Percentiles rank a stretch among this genome's conserved stretches.
Conservation (phyloP, 345 rosid genomes). For the Heritiera littoralis region DNA sequence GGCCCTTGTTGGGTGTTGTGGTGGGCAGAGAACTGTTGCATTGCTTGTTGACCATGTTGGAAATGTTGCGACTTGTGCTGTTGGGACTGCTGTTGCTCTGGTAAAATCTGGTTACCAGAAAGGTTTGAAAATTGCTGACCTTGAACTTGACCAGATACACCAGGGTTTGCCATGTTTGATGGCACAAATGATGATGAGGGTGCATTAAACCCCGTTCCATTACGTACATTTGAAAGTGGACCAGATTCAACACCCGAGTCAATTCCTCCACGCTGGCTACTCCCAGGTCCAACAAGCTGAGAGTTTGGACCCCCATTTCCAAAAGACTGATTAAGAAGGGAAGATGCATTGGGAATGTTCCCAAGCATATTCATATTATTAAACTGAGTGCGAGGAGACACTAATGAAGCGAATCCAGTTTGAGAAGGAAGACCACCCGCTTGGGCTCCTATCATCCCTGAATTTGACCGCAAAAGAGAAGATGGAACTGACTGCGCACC, state of each 20-base stretch:
- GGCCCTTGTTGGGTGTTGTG: conserved; percentile 49
- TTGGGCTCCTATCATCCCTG: conserved; percentile 73
- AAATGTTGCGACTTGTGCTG: conserved; percentile 66
- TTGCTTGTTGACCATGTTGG: conserved; percentile 73
- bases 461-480: conserved; percentile 68
- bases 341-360: conserved; percentile 68
- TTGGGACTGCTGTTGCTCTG: conserved; percentile 73
- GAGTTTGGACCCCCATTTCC: conserved; percentile 71
- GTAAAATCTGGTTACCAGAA: conserved; percentile 59
- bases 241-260: conserved; percentile 81
- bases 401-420: conserved; percentile 61
- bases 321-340: conserved; percentile 82
- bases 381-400: conserved; percentile 72
- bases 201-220: conserved; percentile 63
- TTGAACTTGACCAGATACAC: conserved; percentile 69
- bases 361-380: conserved; percentile 80
- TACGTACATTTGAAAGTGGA: conserved; percentile 64
- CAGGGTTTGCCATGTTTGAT: conserved; percentile 63
- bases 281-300: conserved; percentile 51
- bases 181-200: conserved; percentile 60
- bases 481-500: conserved; percentile 71
- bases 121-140: conserved; percentile 71
- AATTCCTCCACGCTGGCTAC: conserved; percentile 54
- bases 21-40: conserved; percentile 62
- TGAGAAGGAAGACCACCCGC: conserved; percentile 76